These are phyloP conservation scores for Boletus barrowsii DNA, from an alignment of 768 basidiomycete species.

Conservation along the genomic window DNA sequence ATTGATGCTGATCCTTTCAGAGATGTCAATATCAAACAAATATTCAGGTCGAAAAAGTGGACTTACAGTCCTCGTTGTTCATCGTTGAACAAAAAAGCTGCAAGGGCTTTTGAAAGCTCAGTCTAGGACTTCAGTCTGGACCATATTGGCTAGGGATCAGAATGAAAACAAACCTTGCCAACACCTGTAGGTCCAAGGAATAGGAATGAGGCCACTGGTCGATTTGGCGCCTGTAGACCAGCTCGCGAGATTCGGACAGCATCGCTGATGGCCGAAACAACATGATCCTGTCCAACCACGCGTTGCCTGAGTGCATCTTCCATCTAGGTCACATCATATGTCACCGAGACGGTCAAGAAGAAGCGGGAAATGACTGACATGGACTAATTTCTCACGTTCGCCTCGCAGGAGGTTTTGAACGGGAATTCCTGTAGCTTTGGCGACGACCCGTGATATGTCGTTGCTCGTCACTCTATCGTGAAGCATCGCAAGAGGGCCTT, in stretches of 20 bases:
- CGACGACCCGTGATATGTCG: conserved; percentile 86
- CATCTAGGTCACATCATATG: conserved; percentile 53
- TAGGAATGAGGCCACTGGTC: conserved; percentile 90
- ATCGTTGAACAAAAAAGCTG: conserved; percentile 86
- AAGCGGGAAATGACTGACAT: conserved; percentile 48
- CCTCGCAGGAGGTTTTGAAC: conserved; percentile 86
- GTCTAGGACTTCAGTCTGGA: conserved; percentile 42
- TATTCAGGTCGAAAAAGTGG: neutral
- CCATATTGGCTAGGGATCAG: neutral
- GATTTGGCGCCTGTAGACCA: conserved; percentile 82
- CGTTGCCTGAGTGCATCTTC: conserved; percentile 70
- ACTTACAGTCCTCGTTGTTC: conserved; percentile 80
- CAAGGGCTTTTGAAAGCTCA: conserved; percentile 85
- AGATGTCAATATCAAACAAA: neutral
- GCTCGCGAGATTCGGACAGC: conserved; percentile 92
- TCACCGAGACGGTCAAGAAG: neutral
- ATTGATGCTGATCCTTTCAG: conserved; percentile 79
- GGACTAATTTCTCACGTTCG: conserved; percentile 84
- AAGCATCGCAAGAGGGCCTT: conserved; percentile 57
- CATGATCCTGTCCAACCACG: conserved; percentile 90
- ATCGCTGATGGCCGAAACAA: conserved; percentile 81
- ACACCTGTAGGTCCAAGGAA: conserved; percentile 89
- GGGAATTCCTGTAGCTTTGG: conserved; percentile 86
- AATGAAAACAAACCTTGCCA: conserved; percentile 54
- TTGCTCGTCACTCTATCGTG: conserved; percentile 86